Percentiles rank a stretch among this genome's conserved stretches.
Evolutionary conservation across 805 yeast species (phyloP).

Genomic region (Schwanniomyces sp.): DNA sequence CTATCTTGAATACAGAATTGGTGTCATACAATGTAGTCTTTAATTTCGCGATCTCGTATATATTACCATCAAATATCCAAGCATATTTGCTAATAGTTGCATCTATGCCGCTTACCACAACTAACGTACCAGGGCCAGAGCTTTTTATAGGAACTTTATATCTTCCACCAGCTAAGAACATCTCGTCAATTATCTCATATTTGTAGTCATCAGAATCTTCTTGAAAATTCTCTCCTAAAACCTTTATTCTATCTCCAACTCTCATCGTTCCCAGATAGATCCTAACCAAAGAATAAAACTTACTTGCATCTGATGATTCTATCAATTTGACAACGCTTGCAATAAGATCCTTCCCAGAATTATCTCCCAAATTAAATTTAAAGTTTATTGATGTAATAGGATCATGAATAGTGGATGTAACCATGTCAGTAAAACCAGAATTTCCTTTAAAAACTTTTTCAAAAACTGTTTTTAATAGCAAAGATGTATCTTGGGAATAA

Average conservation of each 20-base stretch:
- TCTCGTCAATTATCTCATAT: conserved; percentile 37
- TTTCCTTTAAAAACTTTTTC: conserved; percentile 50
- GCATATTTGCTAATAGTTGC: conserved; percentile 58
- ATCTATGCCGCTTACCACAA: conserved; percentile 64
- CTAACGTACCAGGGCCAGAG: conserved; percentile 67
- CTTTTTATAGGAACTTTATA: conserved; percentile 56
- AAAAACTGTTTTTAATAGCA: conserved; percentile 57
- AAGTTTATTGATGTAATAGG: conserved; percentile 14
- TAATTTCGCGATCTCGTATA: conserved; percentile 22
- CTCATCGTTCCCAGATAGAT: conserved; percentile 60
- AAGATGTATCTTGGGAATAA: conserved; percentile 55
- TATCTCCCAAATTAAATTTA: neutral
- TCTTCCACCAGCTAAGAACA: conserved; percentile 67
- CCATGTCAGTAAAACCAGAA: conserved; percentile 53
- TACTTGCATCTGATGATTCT: conserved; percentile 52
- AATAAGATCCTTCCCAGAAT: neutral
- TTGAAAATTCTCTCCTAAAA: conserved; percentile 56
- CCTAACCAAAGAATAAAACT: conserved; percentile 59
- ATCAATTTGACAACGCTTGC: conserved; percentile 51
- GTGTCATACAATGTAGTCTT: conserved; percentile 44
- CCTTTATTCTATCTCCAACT: conserved; percentile 45
- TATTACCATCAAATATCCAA: conserved; percentile 42
- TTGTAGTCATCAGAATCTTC: conserved; percentile 55
- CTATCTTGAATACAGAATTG: conserved; percentile 71
- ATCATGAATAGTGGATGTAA: conserved; percentile 30